A percentile compares a stretch with the other conserved stretches of the same genome.
Conservation (phyloP, 805 yeast species). For the Candida vaughaniae region DNA sequence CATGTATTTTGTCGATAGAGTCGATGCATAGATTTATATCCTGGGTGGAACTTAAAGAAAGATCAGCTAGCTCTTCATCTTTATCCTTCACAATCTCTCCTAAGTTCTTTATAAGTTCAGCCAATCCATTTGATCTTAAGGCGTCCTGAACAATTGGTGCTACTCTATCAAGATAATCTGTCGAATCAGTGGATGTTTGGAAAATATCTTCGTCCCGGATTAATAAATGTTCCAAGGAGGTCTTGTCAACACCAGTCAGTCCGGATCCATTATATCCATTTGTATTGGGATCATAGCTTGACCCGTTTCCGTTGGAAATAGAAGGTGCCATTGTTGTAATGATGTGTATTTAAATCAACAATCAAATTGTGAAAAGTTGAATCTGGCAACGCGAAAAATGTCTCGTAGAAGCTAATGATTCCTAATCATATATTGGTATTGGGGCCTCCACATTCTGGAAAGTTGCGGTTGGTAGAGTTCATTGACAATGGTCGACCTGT, state of each 20-base stretch:
- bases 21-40: constrained; percentile 60
- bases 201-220: constrained; percentile 42
- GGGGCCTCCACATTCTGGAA: constrained; percentile 45
- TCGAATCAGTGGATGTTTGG: constrained; percentile 51
- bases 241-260: constrained; percentile 17
- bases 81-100: constrained; percentile 57
- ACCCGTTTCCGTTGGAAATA: constrained; percentile 3
- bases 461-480: constrained; percentile 27
- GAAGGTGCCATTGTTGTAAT: constrained; percentile 11
- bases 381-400: no score
- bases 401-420: no score
- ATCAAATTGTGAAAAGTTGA: no score
- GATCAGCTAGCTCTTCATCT: constrained; percentile 59
- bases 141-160: constrained; percentile 73
- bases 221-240: constrained; percentile 37
- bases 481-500: constrained; percentile 25
- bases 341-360: no score
- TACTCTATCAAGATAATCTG: constrained; percentile 75
- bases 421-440: constrained; percentile 45
- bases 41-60: constrained; percentile 60
- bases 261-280: constrained; percentile 1
- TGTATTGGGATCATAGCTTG: not conserved
- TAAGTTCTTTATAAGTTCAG: constrained; percentile 54
- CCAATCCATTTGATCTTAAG: constrained; percentile 51
- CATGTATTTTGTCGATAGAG: constrained; percentile 60